Conservation (phyloP, 176 grass and related monocot species). For the Poa pratensis region DNA sequence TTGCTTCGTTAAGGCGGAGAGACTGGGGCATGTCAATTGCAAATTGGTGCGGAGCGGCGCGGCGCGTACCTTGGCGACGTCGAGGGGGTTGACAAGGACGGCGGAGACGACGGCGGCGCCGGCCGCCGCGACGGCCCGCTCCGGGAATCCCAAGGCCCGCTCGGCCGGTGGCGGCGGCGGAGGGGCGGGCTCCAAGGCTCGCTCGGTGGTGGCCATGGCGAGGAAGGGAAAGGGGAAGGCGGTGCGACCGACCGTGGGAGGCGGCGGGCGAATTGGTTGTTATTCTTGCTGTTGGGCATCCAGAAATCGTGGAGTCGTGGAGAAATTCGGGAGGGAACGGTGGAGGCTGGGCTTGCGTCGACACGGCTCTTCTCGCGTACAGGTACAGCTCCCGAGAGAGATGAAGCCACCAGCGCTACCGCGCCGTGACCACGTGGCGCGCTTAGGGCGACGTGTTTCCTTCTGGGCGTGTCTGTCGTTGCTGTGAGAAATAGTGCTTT, state of each 20-base stretch:
- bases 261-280: not conserved
- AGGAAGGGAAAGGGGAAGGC: not conserved
- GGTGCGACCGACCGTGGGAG: not conserved
- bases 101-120: constrained; percentile 81
- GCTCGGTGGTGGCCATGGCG: constrained; percentile 28
- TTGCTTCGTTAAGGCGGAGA: not conserved
- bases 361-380: constrained; percentile 17
- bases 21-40: not conserved
- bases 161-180: constrained; percentile 44
- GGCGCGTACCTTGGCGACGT: constrained; percentile 79
- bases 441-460: constrained; percentile 26
- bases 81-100: constrained; percentile 89
- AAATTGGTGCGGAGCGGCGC: not conserved
- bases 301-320: constrained; percentile 10
- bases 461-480: not conserved
- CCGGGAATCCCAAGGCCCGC: constrained; percentile 59
- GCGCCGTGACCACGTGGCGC: constrained; percentile 9
- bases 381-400: not conserved
- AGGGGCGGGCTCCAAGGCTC: not conserved
- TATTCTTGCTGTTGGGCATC: not conserved
- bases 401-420: not conserved
- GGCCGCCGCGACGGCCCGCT: constrained; percentile 72
- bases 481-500: not conserved
- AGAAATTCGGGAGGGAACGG: not conserved
- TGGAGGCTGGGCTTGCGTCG: not conserved